phyloP scores from a whole-genome alignment of 768 basidiomycete species.

The Mycena maculata region DNA sequence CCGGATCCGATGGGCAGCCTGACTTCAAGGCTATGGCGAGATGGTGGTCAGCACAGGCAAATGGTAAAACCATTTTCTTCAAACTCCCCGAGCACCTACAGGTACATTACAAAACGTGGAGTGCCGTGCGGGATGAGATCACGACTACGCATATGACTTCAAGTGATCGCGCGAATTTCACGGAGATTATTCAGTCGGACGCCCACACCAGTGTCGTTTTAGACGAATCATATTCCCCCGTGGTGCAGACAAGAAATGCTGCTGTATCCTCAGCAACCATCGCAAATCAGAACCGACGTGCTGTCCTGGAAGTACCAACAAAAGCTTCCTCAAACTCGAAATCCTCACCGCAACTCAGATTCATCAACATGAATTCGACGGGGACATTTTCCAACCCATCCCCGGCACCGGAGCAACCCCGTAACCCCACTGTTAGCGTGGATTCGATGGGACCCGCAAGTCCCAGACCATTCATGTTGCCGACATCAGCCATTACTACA shows the following conservation, averaged over 20 bases:
- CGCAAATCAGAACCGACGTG: neutral
- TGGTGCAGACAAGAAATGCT: neutral
- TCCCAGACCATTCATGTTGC: too few species aligned
- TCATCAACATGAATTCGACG: too few species aligned
- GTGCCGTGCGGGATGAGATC: neutral
- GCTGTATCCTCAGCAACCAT: neutral
- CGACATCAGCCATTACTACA: too few species aligned
- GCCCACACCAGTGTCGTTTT: slow-evolving; percentile 4
- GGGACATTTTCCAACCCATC: too few species aligned
- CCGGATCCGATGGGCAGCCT: neutral
- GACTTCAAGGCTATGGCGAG: slow-evolving; percentile 6
- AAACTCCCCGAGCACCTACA: slow-evolving; percentile 3
- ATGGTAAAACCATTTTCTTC: slow-evolving; percentile 6
- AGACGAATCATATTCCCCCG: slow-evolving; percentile 13
- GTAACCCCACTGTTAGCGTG: too few species aligned
- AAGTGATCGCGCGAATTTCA: neutral
- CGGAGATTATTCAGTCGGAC: slow-evolving; percentile 5
- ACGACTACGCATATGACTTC: neutral
- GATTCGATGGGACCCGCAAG: too few species aligned
- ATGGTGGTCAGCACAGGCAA: slow-evolving; percentile 1
- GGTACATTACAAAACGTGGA: slow-evolving; percentile 12
- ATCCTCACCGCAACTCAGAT: too few species aligned
- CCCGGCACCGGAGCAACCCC: too few species aligned
- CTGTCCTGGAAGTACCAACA: too few species aligned
- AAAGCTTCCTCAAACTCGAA: too few species aligned